phyloP scores from a whole-genome alignment of 805 yeast species.

The Tetrapisispora iriomotensis region DNA sequence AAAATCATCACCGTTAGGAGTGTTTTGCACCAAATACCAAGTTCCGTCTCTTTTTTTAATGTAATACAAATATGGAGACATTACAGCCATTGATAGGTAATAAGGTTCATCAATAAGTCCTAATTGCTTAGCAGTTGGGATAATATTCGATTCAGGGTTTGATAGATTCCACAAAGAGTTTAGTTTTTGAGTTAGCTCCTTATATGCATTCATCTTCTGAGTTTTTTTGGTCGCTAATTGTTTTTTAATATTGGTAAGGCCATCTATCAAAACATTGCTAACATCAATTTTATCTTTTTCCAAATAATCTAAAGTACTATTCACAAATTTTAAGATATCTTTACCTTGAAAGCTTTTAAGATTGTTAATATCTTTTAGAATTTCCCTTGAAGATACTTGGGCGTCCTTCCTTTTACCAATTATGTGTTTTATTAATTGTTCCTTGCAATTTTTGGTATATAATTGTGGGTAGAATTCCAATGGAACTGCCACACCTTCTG shows the following conservation, averaged over 20 bases:
- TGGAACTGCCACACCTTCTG: constrained; percentile 26
- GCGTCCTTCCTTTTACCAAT: constrained; percentile 16
- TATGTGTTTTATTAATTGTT: constrained; percentile 19
- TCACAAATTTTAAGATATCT: constrained; percentile 20
- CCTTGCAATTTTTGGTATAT: constrained; percentile 22
- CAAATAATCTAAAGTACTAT: constrained; percentile 22
- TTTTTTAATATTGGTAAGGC: constrained; percentile 10
- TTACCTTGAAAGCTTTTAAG: constrained; percentile 27
- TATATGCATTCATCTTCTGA: constrained; percentile 19
- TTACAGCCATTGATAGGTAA: constrained; percentile 16
- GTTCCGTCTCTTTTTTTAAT: constrained; percentile 13
- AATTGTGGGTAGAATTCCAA: constrained; percentile 28
- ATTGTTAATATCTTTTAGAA: constrained; percentile 15
- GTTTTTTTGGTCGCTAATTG: constrained; percentile 10
- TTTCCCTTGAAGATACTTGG: constrained; percentile 10
- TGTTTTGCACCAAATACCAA: constrained; percentile 17
- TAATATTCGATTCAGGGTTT: constrained; percentile 19
- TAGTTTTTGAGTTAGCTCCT: constrained; percentile 18
- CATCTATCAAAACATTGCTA: constrained; percentile 3
- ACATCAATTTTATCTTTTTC: constrained; percentile 6
- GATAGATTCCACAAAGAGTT: constrained; percentile 23
- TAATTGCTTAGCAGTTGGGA: constrained; percentile 17
- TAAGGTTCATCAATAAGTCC: constrained; percentile 23
- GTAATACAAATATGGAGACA: constrained; percentile 25
- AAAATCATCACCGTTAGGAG: constrained; percentile 10